Conservation (phyloP, 345 rosid genomes). For the Luvunga scandens region DNA sequence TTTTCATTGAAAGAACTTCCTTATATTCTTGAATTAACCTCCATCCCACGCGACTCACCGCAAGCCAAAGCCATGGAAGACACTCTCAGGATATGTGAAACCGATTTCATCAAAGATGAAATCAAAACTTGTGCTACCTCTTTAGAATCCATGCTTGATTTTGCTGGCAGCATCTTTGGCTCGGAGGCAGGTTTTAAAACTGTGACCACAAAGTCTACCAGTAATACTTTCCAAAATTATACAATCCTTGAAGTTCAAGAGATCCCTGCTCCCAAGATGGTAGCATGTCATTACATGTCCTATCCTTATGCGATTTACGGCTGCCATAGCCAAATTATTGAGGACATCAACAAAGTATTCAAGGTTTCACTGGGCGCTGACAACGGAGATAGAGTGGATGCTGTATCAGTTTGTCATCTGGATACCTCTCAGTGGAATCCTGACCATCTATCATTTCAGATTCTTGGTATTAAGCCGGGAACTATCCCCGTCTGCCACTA, state of each 20-base stretch:
- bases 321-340: conserved; percentile 38
- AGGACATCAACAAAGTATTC: conserved; percentile 27
- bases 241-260: conserved; percentile 23
- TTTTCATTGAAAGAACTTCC: conserved; percentile 3
- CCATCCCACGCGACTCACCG: conserved; percentile 11
- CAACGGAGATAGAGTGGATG: conserved; percentile 33
- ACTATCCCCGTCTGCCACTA: conserved; percentile 42
- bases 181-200: conserved; percentile 6
- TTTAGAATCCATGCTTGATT: conserved; percentile 27
- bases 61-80: conserved; percentile 23
- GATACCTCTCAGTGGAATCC: conserved; percentile 46
- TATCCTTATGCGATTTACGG: conserved; percentile 39
- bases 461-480: conserved; percentile 37
- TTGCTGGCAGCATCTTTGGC: conserved; percentile 23
- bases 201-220: conserved; percentile 13
- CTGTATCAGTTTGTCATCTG: conserved; percentile 47
- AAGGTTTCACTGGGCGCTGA: conserved; percentile 35
- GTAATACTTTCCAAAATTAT: conserved; percentile 30
- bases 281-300: conserved; percentile 40
- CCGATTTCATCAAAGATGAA: conserved; percentile 18
- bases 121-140: conserved; percentile 21
- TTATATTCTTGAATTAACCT: conserved; percentile 16
- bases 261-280: conserved; percentile 27
- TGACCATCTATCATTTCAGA: conserved; percentile 32
- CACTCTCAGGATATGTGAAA: conserved; percentile 18